These are phyloP conservation scores for Metschnikowia cubensis DNA, from an alignment of 805 yeast genomes.

Conservation along the genomic window DNA sequence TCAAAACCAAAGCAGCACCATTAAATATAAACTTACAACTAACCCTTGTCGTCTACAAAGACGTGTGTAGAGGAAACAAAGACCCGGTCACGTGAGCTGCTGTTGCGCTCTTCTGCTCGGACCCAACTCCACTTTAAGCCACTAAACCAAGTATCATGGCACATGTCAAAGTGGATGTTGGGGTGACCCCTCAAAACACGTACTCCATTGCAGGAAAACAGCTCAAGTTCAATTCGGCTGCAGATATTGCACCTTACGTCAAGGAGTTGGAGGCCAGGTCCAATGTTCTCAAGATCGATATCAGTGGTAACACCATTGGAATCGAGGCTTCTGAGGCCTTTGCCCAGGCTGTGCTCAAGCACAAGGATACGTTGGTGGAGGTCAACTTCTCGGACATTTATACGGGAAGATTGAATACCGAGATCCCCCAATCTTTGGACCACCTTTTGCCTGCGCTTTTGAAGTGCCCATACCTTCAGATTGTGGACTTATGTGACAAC, in stretches of 20 bases:
- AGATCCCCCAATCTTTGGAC: slow-evolving; percentile 81
- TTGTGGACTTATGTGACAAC: slow-evolving; percentile 85
- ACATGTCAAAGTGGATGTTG: slow-evolving; percentile 23
- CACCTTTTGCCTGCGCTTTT: slow-evolving; percentile 70
- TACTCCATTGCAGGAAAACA: slow-evolving; percentile 73
- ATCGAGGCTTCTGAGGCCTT: slow-evolving; percentile 78
- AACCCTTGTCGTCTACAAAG: no score
- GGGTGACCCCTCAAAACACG: slow-evolving; percentile 41
- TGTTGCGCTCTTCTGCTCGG: neutral
- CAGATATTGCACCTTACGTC: slow-evolving; percentile 69
- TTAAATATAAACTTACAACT: no score
- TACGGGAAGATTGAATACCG: slow-evolving; percentile 92
- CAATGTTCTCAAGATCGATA: slow-evolving; percentile 56
- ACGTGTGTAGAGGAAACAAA: no score
- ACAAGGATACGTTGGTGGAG: slow-evolving; percentile 50
- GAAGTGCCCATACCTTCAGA: slow-evolving; percentile 61
- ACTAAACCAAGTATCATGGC: slow-evolving; percentile 17
- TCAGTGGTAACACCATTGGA: slow-evolving; percentile 93
- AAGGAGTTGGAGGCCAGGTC: slow-evolving; percentile 45
- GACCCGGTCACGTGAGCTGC: neutral
- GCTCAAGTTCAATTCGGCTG: slow-evolving; percentile 65
- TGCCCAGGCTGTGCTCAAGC: slow-evolving; percentile 50
- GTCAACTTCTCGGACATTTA: slow-evolving; percentile 88
- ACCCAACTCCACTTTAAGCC: neutral
- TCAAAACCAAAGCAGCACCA: no score